Percentiles rank a stretch among this genome's conserved stretches.
Conservation (phyloP, 2,329 filamentous ascomycete genomes). For the Cryphonectria carpinicola region DNA sequence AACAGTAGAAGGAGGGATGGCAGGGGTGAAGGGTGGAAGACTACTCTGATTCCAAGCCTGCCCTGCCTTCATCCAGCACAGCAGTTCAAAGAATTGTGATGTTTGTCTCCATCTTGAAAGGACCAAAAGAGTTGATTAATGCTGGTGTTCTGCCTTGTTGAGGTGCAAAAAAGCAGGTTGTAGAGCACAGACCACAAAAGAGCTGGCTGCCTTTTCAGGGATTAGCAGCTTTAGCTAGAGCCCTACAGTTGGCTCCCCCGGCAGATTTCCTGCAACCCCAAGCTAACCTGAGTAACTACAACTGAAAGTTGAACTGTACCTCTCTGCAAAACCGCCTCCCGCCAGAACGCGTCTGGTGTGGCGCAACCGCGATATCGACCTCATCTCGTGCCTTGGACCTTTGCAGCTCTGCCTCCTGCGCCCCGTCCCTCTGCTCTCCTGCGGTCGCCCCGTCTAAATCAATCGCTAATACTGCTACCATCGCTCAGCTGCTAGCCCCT, state of each 20-base stretch:
- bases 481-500: not conserved
- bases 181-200: not conserved
- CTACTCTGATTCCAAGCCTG: not conserved
- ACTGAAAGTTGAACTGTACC: not conserved
- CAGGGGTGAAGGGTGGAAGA: not conserved
- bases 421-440: not conserved
- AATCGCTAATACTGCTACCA: not conserved
- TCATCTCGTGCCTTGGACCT: constrained; percentile 2
- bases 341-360: constrained; percentile 20
- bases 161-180: not conserved
- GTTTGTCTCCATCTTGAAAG: not conserved
- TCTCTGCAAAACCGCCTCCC: constrained; percentile 6
- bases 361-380: constrained; percentile 19
- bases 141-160: constrained; percentile 3
- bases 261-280: constrained; percentile 35
- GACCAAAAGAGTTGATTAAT: not conserved
- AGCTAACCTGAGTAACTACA: not conserved
- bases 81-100: too few relatives aligned
- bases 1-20: not conserved
- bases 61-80: not conserved
- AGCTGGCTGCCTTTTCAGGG: constrained; percentile 6
- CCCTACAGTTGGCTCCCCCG: constrained; percentile 12
- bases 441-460: not conserved
- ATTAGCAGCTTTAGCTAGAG: not conserved
- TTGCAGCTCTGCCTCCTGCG: not conserved